phyloP scores from a whole-genome alignment of 306 rosid genomes.

The Cucurbita maxima region DNA sequence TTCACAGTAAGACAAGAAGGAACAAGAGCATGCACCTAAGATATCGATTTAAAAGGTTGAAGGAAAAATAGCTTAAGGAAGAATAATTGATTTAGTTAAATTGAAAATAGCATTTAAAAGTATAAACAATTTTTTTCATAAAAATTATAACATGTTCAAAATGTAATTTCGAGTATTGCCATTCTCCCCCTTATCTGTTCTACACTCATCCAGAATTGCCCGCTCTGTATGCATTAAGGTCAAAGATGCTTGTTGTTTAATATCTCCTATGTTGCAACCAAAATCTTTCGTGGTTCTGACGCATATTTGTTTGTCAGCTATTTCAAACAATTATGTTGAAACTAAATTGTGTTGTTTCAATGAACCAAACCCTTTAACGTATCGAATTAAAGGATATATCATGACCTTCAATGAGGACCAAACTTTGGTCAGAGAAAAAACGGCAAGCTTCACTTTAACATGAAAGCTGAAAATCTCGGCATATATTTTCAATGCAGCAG shows the following conservation, averaged over 20 bases:
- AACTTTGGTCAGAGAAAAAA: slow-evolving; percentile 59
- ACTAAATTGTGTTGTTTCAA: not conserved
- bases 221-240: not conserved
- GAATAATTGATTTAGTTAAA: not conserved
- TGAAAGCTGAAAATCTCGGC: slow-evolving; percentile 88
- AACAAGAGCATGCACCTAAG: not conserved
- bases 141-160: not conserved
- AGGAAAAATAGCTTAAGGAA: not conserved
- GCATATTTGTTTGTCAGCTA: not conserved
- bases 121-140: not conserved
- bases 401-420: slow-evolving; percentile 88
- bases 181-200: not conserved
- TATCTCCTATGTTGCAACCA: not conserved
- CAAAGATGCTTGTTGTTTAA: not conserved
- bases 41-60: not conserved
- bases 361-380: not conserved
- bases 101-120: not conserved
- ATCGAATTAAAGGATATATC: not conserved
- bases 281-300: not conserved
- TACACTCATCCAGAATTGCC: not conserved
- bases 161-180: not conserved
- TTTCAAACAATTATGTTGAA: not conserved
- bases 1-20: not conserved
- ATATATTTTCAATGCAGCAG: slow-evolving; percentile 60
- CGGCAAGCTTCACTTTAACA: slow-evolving; percentile 85